These are phyloP conservation scores for Saccharomyces hybrid DNA, from an alignment of 1,139 yeast genomes.

Conservation along the genomic window DNA sequence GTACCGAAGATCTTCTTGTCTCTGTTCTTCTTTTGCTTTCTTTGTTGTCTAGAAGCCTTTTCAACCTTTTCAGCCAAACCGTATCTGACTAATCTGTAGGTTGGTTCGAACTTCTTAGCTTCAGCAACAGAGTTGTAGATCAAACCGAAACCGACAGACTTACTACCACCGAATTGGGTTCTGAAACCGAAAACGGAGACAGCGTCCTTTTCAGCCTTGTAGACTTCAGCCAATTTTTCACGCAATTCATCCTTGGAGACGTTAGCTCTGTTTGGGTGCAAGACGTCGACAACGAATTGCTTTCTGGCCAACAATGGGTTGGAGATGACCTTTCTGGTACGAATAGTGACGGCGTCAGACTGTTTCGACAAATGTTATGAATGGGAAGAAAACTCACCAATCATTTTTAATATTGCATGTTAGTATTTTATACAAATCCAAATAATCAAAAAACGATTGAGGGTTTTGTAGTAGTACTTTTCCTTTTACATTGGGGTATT, in stretches of 20 bases:
- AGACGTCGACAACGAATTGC: constrained; percentile 98
- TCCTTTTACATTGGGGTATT: background rate
- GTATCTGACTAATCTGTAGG: constrained; percentile 98
- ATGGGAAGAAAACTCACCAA: background rate
- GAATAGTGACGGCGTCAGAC: constrained; percentile 96
- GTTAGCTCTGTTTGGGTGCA: constrained; percentile 99
- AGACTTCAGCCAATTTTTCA: constrained; percentile 89
- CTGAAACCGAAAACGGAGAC: constrained; percentile 99
- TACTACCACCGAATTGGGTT: constrained; percentile 99
- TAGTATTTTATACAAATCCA: background rate
- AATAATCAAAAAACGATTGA: background rate
- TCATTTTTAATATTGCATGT: background rate
- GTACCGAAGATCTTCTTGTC: constrained; percentile 98
- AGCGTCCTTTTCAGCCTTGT: constrained; percentile 98
- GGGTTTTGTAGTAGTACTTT: background rate
- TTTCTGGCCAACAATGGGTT: constrained; percentile 99
- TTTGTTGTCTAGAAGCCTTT: constrained; percentile 98
- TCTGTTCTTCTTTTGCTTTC: constrained; percentile 99
- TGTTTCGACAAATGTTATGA: constrained; percentile 23
- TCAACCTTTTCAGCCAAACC: constrained; percentile 94
- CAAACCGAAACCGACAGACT: constrained; percentile 98
- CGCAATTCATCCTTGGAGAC: constrained; percentile 99
- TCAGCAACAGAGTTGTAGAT: constrained; percentile 97
- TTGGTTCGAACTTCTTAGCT: constrained; percentile 97
- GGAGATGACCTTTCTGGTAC: constrained; percentile 99